phyloP scores from a whole-genome alignment of 768 basidiomycete species.

The Hericium rajendrae region DNA sequence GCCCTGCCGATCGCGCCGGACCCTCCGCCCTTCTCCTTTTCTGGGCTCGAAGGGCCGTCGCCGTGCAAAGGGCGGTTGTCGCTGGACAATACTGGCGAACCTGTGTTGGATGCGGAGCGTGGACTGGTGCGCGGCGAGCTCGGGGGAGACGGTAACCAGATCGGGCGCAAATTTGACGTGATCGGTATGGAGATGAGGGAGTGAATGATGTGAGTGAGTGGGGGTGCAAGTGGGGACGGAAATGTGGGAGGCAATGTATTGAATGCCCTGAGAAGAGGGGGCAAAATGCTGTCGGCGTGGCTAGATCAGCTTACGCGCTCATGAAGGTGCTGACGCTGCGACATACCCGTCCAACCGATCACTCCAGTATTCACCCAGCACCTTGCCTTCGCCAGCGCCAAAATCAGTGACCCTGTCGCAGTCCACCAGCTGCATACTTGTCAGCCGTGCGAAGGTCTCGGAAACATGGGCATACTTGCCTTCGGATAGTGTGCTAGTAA shows the following conservation, averaged over 20 bases:
- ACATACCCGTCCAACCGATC: slow-evolving; percentile 60
- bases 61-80: slow-evolving; percentile 10
- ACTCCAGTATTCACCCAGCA: slow-evolving; percentile 72
- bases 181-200: slow-evolving; percentile 73
- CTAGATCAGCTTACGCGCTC: not conserved
- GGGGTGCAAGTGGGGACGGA: slow-evolving; percentile 55
- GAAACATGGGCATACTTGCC: slow-evolving; percentile 29
- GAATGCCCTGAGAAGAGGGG: slow-evolving; percentile 63
- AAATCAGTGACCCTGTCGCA: slow-evolving; percentile 8
- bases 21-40: slow-evolving; percentile 19
- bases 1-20: slow-evolving; percentile 42
- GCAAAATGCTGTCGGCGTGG: slow-evolving; percentile 32
- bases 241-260: slow-evolving; percentile 52
- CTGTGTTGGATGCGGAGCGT: slow-evolving; percentile 22
- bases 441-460: not conserved
- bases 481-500: slow-evolving; percentile 75
- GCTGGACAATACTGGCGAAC: slow-evolving; percentile 19
- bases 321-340: not conserved
- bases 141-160: slow-evolving; percentile 49
- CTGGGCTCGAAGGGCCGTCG: slow-evolving; percentile 6
- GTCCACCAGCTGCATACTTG: slow-evolving; percentile 4
- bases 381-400: slow-evolving; percentile 24
- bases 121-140: slow-evolving; percentile 20
- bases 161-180: slow-evolving; percentile 37
- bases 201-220: slow-evolving; percentile 75